Conservation (phyloP, 1,284 basidiomycete genomes). For the Farysia itapuensis region DNA sequence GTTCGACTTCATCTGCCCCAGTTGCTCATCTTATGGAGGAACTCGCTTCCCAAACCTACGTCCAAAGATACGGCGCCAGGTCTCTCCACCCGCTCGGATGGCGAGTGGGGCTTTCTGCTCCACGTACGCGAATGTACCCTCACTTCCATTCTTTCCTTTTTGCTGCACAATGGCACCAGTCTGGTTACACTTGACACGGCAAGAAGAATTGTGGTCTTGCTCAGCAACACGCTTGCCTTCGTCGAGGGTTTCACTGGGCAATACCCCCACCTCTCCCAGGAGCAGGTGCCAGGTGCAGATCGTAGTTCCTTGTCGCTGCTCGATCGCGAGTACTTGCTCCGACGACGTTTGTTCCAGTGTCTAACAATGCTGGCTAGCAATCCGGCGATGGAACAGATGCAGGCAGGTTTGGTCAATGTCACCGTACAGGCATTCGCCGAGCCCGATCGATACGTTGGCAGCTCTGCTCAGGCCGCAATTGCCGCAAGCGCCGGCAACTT, state of each 20-base stretch:
- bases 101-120: slow-evolving; percentile 89
- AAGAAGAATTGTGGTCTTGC: slow-evolving; percentile 78
- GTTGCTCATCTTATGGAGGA: slow-evolving; percentile 91
- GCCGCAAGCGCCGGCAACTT: slow-evolving; percentile 83
- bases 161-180: slow-evolving; percentile 69
- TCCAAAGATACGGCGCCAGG: slow-evolving; percentile 75
- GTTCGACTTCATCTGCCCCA: slow-evolving; percentile 88
- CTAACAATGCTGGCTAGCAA: slow-evolving; percentile 79
- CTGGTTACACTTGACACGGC: slow-evolving; percentile 89
- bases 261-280: slow-evolving; percentile 53
- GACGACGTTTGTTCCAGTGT: slow-evolving; percentile 84
- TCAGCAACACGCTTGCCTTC: slow-evolving; percentile 88
- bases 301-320: slow-evolving; percentile 67
- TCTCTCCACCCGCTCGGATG: slow-evolving; percentile 63
- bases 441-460: slow-evolving; percentile 70
- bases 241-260: slow-evolving; percentile 67
- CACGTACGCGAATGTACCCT: slow-evolving; percentile 88
- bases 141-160: slow-evolving; percentile 82
- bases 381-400: slow-evolving; percentile 76
- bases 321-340: slow-evolving; percentile 79
- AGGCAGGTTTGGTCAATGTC: slow-evolving; percentile 78
- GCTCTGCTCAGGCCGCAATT: slow-evolving; percentile 87
- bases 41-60: slow-evolving; percentile 90
- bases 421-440: slow-evolving; percentile 83
- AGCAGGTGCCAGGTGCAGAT: slow-evolving; percentile 51